Evolutionary conservation across 2,329 filamentous ascomycete genomes (phyloP).

Genomic region (Parasarocladium wereldwijsianum): DNA sequence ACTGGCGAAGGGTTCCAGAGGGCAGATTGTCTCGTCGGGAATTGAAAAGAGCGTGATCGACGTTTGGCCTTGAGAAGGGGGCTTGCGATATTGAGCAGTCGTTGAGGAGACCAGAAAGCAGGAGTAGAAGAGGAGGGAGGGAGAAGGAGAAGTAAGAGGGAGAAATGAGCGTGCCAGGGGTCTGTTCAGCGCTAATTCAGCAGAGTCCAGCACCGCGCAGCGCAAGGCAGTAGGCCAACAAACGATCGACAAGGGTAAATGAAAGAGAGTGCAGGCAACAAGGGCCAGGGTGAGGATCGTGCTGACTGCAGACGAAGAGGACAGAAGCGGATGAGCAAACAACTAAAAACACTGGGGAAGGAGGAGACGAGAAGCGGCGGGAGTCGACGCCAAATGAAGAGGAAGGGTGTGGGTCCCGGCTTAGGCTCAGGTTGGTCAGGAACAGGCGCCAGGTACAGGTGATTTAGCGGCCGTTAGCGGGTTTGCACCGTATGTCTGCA

Average conservation of each 20-base stretch:
- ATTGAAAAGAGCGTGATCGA: constrained; percentile 7
- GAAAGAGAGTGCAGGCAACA: constrained; percentile 3
- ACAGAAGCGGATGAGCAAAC: not conserved
- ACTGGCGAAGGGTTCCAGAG: constrained; percentile 6
- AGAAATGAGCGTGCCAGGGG: constrained; percentile 1
- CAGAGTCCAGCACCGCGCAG: constrained; percentile 3
- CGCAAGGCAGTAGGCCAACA: too few species aligned
- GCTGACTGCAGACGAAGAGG: constrained; percentile 1
- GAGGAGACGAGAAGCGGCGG: not conserved
- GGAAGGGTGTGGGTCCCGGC: not conserved
- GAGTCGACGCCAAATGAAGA: not conserved
- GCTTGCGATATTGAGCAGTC: constrained; percentile 6
- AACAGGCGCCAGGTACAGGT: too few species aligned
- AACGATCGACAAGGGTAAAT: constrained; percentile 3
- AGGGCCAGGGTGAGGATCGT: constrained; percentile 1
- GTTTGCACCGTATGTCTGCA: too few species aligned
- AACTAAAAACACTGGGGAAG: constrained; percentile 1
- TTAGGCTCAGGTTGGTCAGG: too few species aligned
- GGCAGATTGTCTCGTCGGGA: constrained; percentile 6
- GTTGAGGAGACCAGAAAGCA: constrained; percentile 2
- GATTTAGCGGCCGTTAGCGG: too few species aligned
- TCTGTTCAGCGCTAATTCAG: constrained; percentile 1
- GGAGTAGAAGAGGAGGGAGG: constrained; percentile 3
- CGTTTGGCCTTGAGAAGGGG: constrained; percentile 7
- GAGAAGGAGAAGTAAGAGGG: constrained; percentile 4